Evolutionary conservation across 2,329 filamentous ascomycete genomes (phyloP).

Genomic region (Rosellinia necatrix): DNA sequence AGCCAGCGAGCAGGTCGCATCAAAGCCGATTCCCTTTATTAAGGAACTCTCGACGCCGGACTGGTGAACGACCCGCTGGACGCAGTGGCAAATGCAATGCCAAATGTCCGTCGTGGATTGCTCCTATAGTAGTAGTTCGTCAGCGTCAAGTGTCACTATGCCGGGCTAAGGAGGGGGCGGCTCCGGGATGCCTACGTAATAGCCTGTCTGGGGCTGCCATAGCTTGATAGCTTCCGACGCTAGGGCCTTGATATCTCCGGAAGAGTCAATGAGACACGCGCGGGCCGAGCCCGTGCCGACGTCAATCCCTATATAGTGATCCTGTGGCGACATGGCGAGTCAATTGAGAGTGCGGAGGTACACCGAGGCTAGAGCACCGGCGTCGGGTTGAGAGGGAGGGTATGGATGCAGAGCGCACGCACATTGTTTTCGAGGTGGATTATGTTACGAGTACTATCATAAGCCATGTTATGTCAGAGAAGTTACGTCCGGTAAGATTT

Average conservation of each 20-base stretch:
- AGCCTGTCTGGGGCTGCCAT: conserved; percentile 77
- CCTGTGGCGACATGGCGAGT: conserved; percentile 43
- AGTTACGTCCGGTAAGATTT: conserved; percentile 1
- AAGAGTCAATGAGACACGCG: conserved; percentile 91
- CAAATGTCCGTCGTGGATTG: conserved; percentile 99
- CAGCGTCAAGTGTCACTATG: not conserved
- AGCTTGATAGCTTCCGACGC: conserved; percentile 77
- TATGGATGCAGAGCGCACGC: conserved; percentile 23
- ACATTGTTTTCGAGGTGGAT: conserved; percentile 42
- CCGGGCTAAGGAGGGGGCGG: not conserved
- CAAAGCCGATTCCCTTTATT: conserved; percentile 92
- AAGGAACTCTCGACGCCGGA: conserved; percentile 75
- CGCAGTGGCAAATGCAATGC: conserved; percentile 88
- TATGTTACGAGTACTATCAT: conserved; percentile 39
- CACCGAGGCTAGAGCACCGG: not conserved
- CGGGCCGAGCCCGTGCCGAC: conserved; percentile 95
- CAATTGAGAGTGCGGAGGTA: conserved; percentile 24
- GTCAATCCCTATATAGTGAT: conserved; percentile 83
- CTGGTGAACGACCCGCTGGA: conserved; percentile 80
- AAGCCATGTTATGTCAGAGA: conserved; percentile 26
- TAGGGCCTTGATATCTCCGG: conserved; percentile 82
- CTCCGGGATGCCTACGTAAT: conserved; percentile 61
- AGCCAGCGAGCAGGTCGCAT: conserved; percentile 95
- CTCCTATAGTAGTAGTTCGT: conserved; percentile 59
- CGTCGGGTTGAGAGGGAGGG: not conserved